Conservation (phyloP, 2,329 filamentous ascomycete species). For the Massarina eburnea region DNA sequence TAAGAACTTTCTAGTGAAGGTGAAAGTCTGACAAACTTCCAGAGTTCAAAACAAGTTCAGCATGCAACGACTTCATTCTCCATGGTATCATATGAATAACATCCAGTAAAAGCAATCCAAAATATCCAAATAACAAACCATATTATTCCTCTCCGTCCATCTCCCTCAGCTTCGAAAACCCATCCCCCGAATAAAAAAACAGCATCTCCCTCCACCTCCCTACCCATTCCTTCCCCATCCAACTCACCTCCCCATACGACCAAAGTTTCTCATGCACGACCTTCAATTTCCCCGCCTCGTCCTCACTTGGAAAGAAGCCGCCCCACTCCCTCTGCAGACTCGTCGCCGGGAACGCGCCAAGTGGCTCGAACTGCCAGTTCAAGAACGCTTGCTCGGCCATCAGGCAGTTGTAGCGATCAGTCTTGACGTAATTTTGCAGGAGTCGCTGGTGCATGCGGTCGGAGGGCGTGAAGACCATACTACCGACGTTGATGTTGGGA, state of each 20-base stretch:
- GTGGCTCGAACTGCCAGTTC: slow-evolving; percentile 34
- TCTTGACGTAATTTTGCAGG: slow-evolving; percentile 37
- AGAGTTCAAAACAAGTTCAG: too few species aligned
- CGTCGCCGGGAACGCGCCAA: slow-evolving; percentile 30
- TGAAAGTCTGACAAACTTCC: too few species aligned
- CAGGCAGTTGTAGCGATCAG: slow-evolving; percentile 28
- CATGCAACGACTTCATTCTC: too few species aligned
- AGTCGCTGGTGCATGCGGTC: slow-evolving; percentile 31
- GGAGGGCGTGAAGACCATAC: slow-evolving; percentile 36
- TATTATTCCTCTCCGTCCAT: slow-evolving; percentile 9
- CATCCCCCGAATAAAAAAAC: slow-evolving; percentile 23
- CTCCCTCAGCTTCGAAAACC: slow-evolving; percentile 18
- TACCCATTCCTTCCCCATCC: slow-evolving; percentile 30
- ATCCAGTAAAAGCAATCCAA: too few species aligned
- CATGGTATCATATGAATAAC: too few species aligned
- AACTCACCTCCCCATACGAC: slow-evolving; percentile 14
- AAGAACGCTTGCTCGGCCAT: slow-evolving; percentile 40
- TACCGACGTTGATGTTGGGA: slow-evolving; percentile 35
- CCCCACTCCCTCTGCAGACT: slow-evolving; percentile 30
- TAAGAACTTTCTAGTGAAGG: too few species aligned
- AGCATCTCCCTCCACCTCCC: slow-evolving; percentile 28
- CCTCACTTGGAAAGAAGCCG: slow-evolving; percentile 26
- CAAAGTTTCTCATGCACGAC: slow-evolving; percentile 42
- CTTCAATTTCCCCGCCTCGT: slow-evolving; percentile 28
- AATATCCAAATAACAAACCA: too few species aligned